A percentile compares a stretch with the other conserved stretches of the same genome.
These are phyloP conservation scores for Wickerhamiella musiphila DNA, from an alignment of 805 yeast species.

Conservation along the genomic window DNA sequence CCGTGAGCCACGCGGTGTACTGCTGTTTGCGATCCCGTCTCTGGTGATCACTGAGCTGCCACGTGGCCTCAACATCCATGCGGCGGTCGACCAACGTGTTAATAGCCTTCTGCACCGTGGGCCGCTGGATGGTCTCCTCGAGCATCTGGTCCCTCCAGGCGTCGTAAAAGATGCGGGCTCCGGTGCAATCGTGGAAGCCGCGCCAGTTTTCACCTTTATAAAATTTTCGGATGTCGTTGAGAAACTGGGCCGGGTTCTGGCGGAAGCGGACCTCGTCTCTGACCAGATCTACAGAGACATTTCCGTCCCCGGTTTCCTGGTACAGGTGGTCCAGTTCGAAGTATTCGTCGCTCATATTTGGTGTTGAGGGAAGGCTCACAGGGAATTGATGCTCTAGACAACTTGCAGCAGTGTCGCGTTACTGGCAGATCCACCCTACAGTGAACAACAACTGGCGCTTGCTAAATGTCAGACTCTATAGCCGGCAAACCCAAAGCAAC, in stretches of 20 bases:
- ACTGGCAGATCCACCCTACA: too few relatives aligned
- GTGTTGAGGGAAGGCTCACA: neutral
- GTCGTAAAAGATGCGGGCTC: constrained; percentile 20
- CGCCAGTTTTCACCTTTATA: constrained; percentile 23
- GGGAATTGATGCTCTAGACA: too few relatives aligned
- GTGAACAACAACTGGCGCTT: too few relatives aligned
- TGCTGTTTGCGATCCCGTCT: constrained; percentile 16
- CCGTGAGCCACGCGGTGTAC: constrained; percentile 18
- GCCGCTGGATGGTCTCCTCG: constrained; percentile 18
- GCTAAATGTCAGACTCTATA: too few relatives aligned
- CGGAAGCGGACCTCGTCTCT: constrained; percentile 20
- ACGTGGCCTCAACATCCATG: constrained; percentile 16
- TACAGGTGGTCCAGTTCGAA: constrained; percentile 3
- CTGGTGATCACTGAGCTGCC: constrained; percentile 13
- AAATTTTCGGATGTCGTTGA: constrained; percentile 18
- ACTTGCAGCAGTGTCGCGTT: too few relatives aligned
- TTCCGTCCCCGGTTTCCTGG: neutral
- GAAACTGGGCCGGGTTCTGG: constrained; percentile 21
- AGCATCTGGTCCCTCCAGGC: constrained; percentile 19
- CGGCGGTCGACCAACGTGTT: constrained; percentile 19
- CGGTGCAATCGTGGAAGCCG: constrained; percentile 23
- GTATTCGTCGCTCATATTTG: constrained; percentile 2
- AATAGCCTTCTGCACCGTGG: constrained; percentile 18
- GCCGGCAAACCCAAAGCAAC: too few relatives aligned
- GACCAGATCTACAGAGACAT: constrained; percentile 5